phyloP scores from a whole-genome alignment of 1,284 basidiomycete genomes.

The Melampsora abietis-canadensis region DNA sequence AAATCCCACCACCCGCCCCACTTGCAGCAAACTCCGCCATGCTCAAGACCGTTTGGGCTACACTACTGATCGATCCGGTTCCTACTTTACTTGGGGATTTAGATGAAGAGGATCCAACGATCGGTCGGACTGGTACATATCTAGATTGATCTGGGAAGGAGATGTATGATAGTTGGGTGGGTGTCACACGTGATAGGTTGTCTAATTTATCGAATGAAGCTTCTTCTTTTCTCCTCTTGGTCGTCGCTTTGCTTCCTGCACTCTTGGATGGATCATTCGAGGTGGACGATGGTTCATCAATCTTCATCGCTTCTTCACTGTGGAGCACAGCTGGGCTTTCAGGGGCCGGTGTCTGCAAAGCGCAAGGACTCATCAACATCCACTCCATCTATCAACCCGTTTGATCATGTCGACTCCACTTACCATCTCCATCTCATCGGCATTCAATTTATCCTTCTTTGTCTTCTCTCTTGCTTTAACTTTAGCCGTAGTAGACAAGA shows the following conservation, averaged over 20 bases:
- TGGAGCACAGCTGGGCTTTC: constrained; percentile 33
- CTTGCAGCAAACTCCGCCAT: constrained; percentile 37
- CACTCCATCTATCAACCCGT: not conserved
- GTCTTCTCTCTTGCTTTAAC: constrained; percentile 85
- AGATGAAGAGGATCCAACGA: constrained; percentile 57
- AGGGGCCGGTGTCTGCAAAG: constrained; percentile 36
- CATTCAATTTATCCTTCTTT: constrained; percentile 66
- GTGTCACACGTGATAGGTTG: constrained; percentile 91
- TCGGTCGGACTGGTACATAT: constrained; percentile 84
- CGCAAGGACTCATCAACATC: not conserved
- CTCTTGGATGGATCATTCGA: constrained; percentile 44
- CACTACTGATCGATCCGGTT: constrained; percentile 8
- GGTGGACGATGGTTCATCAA: constrained; percentile 48
- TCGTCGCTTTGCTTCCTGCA: constrained; percentile 34
- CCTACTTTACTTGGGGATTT: constrained; percentile 6
- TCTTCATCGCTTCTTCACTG: constrained; percentile 38
- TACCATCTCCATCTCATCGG: constrained; percentile 71
- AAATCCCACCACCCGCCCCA: constrained; percentile 42
- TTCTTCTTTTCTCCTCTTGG: constrained; percentile 64
- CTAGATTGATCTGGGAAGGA: constrained; percentile 73
- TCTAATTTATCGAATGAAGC: constrained; percentile 70
- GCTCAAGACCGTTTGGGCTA: constrained; percentile 26
- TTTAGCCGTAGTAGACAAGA: constrained; percentile 90
- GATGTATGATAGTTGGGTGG: constrained; percentile 79
- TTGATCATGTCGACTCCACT: constrained; percentile 50